Conservation (phyloP, 2,329 filamentous ascomycete genomes). For the Aaosphaeria arxii region DNA sequence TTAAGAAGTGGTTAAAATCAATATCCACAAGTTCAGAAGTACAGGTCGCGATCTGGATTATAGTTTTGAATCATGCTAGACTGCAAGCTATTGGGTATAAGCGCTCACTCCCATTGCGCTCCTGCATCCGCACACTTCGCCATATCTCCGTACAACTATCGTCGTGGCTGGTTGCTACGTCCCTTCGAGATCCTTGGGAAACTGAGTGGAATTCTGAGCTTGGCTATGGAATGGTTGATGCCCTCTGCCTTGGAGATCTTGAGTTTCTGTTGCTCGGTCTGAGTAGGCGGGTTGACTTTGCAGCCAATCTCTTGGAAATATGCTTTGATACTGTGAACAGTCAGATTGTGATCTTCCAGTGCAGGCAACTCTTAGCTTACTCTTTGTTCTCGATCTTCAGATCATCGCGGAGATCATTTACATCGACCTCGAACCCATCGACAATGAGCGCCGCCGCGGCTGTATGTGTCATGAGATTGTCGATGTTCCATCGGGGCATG, state of each 20-base stretch:
- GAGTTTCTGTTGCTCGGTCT: constrained; percentile 49
- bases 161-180: background rate
- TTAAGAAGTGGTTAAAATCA: too few species aligned
- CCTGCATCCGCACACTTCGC: too few species aligned
- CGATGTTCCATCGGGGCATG: constrained; percentile 69
- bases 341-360: background rate
- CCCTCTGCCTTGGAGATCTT: constrained; percentile 61
- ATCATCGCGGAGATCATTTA: constrained; percentile 67
- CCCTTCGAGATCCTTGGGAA: constrained; percentile 64
- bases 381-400: constrained; percentile 68
- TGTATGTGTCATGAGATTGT: constrained; percentile 71
- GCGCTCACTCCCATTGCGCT: too few species aligned
- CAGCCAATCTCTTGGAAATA: constrained; percentile 78
- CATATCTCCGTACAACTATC: too few species aligned
- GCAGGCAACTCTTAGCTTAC: constrained; percentile 27
- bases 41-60: too few species aligned
- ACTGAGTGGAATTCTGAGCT: constrained; percentile 71
- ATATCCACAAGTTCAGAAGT: too few species aligned
- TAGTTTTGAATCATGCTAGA: too few species aligned
- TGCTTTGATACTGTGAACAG: constrained; percentile 50
- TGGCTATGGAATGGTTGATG: constrained; percentile 62
- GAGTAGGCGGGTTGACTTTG: constrained; percentile 50
- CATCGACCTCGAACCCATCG: constrained; percentile 71
- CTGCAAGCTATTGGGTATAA: too few species aligned
- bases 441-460: constrained; percentile 69